Evolutionary conservation across 805 yeast species (phyloP), one percentile per base, ranked within the genome.

Genomic region (Candida mattraensis): DNA sequence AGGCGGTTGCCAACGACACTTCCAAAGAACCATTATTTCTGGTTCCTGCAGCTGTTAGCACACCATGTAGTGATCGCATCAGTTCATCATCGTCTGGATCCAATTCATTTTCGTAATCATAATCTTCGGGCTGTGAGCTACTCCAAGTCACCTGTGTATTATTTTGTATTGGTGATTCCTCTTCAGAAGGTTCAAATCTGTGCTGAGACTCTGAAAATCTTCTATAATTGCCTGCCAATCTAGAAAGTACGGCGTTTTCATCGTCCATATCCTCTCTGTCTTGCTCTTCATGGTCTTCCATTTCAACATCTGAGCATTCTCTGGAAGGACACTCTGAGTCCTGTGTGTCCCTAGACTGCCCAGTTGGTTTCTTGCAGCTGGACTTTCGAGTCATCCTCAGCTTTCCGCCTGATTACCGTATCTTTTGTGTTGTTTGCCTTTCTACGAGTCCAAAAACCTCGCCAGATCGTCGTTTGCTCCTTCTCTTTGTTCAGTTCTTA

Each of bases 211-310:
- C 58, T 2, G 66, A 60, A 40, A 52, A 55, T 11, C 66, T 45
- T 42, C 65, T 50, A 39, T 60, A 60, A 28, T 69, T 69, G 11
- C 64, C 69, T 5, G 74, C 66, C 21, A 72, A 50, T 27, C 75
- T 48, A 3, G 50, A 41, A 17, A 73, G 48, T 3, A 67, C 58
- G 2, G 51, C 47, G 7, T 45, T 45, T 7, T 37, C 47, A 4
- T 42, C 49, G 39, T 41, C 56, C 37, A 40, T 58, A 30, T 44
- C 59, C 4, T 50, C 61, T 9, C 49, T 56, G 8, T 53, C 60
- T 3, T 30, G 31, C 18, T 33, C 38, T 1, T 35, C 40, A n/a
- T n/a, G n/a, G 14, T 50, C 61, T 9, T 45, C 54, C 38, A 49
- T 54, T 11, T 55, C 64, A 15, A 49, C 58, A 18, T 51, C 61